Conservation (phyloP, 805 yeast genomes). For the Candida vaughaniae region DNA sequence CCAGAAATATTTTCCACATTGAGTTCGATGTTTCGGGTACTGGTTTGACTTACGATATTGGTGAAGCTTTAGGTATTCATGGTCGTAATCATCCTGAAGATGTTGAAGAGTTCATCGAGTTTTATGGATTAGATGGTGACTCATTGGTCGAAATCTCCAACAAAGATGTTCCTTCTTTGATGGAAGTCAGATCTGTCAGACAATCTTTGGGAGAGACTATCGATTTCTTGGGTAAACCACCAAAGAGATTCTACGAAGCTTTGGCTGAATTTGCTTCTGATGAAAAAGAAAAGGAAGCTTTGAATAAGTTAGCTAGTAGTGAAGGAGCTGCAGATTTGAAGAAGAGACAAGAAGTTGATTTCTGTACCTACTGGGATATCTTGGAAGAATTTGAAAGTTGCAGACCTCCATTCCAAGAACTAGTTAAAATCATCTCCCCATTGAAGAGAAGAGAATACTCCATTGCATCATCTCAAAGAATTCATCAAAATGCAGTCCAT, state of each 20-base stretch:
- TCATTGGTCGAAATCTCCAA: slow-evolving; percentile 70
- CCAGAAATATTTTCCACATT: slow-evolving; percentile 93
- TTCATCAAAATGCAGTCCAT: slow-evolving; percentile 90
- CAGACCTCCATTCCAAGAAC: slow-evolving; percentile 68
- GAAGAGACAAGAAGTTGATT: slow-evolving; percentile 80
- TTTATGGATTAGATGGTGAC: slow-evolving; percentile 71
- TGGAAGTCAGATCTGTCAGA: slow-evolving; percentile 78
- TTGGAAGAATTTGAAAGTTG: slow-evolving; percentile 78
- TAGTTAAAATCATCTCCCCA: slow-evolving; percentile 74
- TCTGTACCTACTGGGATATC: slow-evolving; percentile 76
- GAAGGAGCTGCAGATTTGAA: slow-evolving; percentile 86
- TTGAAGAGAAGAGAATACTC: slow-evolving; percentile 97
- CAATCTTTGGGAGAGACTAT: slow-evolving; percentile 78
- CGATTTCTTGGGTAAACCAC: slow-evolving; percentile 93
- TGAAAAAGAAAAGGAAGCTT: slow-evolving; percentile 58
- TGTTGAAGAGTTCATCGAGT: slow-evolving; percentile 66
- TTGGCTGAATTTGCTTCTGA: slow-evolving; percentile 72
- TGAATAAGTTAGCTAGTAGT: slow-evolving; percentile 65
- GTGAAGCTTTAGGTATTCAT: slow-evolving; percentile 95
- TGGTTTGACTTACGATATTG: slow-evolving; percentile 87
- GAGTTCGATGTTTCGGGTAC: slow-evolving; percentile 92
- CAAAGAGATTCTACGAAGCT: slow-evolving; percentile 88
- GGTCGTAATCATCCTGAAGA: slow-evolving; percentile 72
- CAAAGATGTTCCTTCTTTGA: slow-evolving; percentile 53
- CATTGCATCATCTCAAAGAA: slow-evolving; percentile 91